Evolutionary conservation across 129 eudicot species (phyloP).

Genomic region (Erigeron canadensis): DNA sequence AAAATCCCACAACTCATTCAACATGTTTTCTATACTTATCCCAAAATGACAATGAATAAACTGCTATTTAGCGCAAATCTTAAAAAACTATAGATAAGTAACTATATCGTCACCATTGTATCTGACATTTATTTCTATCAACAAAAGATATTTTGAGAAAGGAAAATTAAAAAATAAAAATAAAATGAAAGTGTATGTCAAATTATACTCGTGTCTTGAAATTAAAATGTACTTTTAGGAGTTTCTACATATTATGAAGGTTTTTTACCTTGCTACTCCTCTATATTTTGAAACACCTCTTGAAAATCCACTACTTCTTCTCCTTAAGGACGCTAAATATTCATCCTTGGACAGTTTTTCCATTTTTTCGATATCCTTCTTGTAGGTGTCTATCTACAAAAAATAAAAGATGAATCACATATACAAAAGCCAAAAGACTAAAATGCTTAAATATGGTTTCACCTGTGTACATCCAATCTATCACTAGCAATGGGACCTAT

Average conservation of each 20-base stretch:
- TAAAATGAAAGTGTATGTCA: too few relatives aligned
- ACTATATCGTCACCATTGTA: neutral
- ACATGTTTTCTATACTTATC: constrained; percentile 23
- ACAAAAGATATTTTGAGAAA: neutral
- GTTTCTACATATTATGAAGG: neutral
- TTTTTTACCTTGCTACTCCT: constrained; percentile 84
- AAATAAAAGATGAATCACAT: constrained; percentile 5
- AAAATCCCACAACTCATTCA: constrained; percentile 23
- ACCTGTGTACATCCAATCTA: neutral
- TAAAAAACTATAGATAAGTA: neutral
- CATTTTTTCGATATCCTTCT: constrained; percentile 76
- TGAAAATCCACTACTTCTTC: constrained; percentile 86
- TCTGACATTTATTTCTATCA: neutral
- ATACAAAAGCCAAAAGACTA: neutral
- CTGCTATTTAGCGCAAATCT: too few relatives aligned
- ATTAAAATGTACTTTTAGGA: neutral
- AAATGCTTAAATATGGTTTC: constrained; percentile 1
- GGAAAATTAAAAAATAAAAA: neutral
- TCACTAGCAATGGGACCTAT: neutral
- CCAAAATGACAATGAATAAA: neutral
- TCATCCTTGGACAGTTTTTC: constrained; percentile 65
- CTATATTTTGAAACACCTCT: constrained; percentile 95
- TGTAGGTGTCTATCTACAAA: constrained; percentile 56
- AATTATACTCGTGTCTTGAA: neutral
- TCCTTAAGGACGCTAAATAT: constrained; percentile 61